Percentiles rank a stretch among this genome's conserved stretches.
These are phyloP conservation scores for Bothriochloa decipiens DNA, from an alignment of 176 grass and related monocot species.

Conservation along the genomic window DNA sequence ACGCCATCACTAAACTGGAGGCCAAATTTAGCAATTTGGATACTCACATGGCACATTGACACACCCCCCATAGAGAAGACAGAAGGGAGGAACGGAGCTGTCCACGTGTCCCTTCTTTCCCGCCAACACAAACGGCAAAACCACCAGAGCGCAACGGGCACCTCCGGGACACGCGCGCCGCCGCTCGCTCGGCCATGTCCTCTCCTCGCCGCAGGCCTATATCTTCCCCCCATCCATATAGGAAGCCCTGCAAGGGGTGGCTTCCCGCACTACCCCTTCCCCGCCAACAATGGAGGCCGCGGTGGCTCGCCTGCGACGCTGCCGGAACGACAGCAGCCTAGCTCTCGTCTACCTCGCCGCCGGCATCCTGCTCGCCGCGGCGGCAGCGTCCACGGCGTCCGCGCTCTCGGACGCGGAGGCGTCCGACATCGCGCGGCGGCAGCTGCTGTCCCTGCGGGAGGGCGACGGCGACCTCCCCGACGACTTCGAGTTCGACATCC, in stretches of 20 bases:
- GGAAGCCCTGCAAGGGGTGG: slow-evolving; percentile 39
- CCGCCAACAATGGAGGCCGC: neutral
- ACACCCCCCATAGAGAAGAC: neutral
- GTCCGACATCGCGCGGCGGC: slow-evolving; percentile 51
- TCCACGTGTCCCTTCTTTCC: neutral
- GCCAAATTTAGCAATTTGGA: slow-evolving; percentile 7
- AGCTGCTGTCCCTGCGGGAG: slow-evolving; percentile 48
- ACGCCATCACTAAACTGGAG: too few species aligned
- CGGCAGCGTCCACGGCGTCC: fast-evolving
- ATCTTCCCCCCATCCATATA: slow-evolving; percentile 40
- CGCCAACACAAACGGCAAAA: slow-evolving; percentile 8
- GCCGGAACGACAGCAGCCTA: neutral
- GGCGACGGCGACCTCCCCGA: slow-evolving; percentile 54
- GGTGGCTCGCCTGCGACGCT: neutral
- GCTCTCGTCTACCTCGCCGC: neutral
- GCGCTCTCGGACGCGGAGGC: slow-evolving; percentile 50
- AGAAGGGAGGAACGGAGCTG: neutral
- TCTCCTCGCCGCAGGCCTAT: slow-evolving; percentile 32
- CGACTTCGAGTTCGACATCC: slow-evolving; percentile 70
- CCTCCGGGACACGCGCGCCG: slow-evolving; percentile 24
- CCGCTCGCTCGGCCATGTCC: neutral
- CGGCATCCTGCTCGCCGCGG: neutral
- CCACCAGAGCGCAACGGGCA: slow-evolving; percentile 19
- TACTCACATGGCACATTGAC: neutral
- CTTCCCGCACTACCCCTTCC: slow-evolving; percentile 34